Evolutionary conservation across 768 basidiomycete genomes (phyloP), one percentile per base, ranked within the genome.

Genomic region (Leccinum pellstonianum): DNA sequence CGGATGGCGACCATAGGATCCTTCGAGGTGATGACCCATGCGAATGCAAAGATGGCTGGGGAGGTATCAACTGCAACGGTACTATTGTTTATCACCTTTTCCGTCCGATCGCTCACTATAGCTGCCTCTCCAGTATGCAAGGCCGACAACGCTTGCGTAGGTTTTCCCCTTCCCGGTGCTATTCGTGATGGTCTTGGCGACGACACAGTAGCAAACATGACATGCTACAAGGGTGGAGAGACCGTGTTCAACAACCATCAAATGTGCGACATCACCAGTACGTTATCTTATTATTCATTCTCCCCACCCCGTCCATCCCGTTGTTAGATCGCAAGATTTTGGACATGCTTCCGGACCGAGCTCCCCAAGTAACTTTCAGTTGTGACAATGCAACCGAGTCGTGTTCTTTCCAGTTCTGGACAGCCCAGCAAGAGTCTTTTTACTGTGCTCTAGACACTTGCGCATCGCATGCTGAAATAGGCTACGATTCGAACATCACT

Each of bases 361-460:
- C 93, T 19, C 95, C 96, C 0, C 95, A 98, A 73, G 95, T 98
- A 2, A 98, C 97, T 1, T 99, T 99, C 74, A 88, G 90, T 64
- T 99, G 97, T 76, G 86, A 91, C 59, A 82, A 77, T 19, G 60
- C 70, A 2, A 77, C 80, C 12, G 76, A 77, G 4, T 84, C 84
- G 1, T 99, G 97, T 71, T 85, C 86, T 23, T 99, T 99, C 81
- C 95, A 99, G 75, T 99, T 99, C 77, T 99, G 97, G 97, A 93
- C 94, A 9, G 94, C 90, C 6, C 81, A 91, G 66, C 83, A 93
- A 57, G 96, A 99, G 72, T 95, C 93, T 0, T 98, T 99, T 75
- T 98, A 97, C 75, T 99, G 97, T 75, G 84, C 85, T 10, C 81
- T 99, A 56, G 81, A 90, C 47, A 71, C 82, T 17, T 98, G 97